Evolutionary conservation across 345 rosid species (phyloP).

Genomic region (Eucalyptus caleyi): DNA sequence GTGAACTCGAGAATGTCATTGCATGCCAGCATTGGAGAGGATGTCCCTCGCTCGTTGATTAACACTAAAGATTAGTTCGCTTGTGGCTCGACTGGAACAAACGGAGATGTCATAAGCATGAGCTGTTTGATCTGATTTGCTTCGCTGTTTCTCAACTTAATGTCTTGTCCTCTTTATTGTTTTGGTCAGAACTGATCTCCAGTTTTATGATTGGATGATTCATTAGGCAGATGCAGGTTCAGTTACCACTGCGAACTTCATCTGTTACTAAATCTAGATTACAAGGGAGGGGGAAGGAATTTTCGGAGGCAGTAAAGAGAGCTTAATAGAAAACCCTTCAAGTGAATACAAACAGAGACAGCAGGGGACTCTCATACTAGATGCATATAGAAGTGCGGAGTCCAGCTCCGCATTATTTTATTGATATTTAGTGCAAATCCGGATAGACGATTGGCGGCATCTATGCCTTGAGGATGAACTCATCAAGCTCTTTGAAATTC

Average conservation of each 20-base stretch:
- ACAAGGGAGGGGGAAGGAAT: background rate
- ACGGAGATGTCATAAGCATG: background rate
- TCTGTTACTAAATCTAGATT: background rate
- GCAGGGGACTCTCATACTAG: background rate
- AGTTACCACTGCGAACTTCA: background rate
- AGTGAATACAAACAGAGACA: background rate
- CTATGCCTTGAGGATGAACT: constrained; percentile 24
- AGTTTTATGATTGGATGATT: background rate
- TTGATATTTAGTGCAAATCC: background rate
- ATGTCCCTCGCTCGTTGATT: background rate
- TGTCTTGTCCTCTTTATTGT: background rate
- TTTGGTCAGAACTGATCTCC: background rate
- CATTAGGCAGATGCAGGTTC: background rate
- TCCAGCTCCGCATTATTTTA: background rate
- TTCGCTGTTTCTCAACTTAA: background rate
- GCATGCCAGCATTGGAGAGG: background rate
- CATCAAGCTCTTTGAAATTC: constrained; percentile 78
- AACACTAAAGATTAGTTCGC: background rate
- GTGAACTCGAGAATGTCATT: background rate
- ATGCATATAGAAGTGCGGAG: background rate
- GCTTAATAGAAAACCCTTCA: background rate
- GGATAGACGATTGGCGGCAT: background rate
- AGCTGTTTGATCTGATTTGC: background rate
- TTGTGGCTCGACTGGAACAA: background rate
- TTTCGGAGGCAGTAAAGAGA: background rate